Evolutionary conservation across 2,329 filamentous ascomycete species (phyloP), one percentile per base, ranked within the genome.

Genomic region (Sporothrix humicola): DNA sequence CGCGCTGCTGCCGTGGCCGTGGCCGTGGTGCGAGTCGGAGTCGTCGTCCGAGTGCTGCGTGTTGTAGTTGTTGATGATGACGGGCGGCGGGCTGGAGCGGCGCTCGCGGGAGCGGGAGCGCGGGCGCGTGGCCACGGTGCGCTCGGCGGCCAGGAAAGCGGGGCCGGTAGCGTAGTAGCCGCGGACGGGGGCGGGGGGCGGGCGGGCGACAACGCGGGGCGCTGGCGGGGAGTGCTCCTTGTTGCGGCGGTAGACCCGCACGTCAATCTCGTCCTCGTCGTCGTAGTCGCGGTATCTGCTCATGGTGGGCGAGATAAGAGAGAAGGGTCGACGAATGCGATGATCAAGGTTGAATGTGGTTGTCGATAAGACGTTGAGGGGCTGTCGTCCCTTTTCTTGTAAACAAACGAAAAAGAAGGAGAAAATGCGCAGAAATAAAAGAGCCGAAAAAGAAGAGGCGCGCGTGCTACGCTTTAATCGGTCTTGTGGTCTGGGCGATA

Each of bases 1-100:
- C 31, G 31, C 31, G 31, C 31, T 37, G 31, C 31, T 37, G 31
- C 31, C 31, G 5, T 37, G 31, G 13, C 72, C 73, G 15, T 72
- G 68, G 65, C 66, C 66, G 42, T 83, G 78, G 42, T 83, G 77
- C 26, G 13, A 79, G 42, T 83, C 77, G 8, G 77, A 80, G 2
- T 82, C 82, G 17, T 83, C 82, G 50, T 86, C 85, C 5, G 83
- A 86, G 23, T 78, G 75, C 73, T 82, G 79, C 17, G 78, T 81
- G 70, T 84, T 85, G 73, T 83, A 83, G 79, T 89, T 89, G 78
- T 89, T 88, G 79, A 90, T 89, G 71, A 90, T 85, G 66, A 90
- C 83, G 0, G 87, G 86, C 75, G 83, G 83, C 26, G 84, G 83
- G 74, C 80, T 82, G 12, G 83, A 82, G 20, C 83, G 83, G 48